Evolutionary conservation across 257 asterid genomes (phyloP), one percentile per base, ranked within the genome.

Genomic region (Lycium ferocissimum): DNA sequence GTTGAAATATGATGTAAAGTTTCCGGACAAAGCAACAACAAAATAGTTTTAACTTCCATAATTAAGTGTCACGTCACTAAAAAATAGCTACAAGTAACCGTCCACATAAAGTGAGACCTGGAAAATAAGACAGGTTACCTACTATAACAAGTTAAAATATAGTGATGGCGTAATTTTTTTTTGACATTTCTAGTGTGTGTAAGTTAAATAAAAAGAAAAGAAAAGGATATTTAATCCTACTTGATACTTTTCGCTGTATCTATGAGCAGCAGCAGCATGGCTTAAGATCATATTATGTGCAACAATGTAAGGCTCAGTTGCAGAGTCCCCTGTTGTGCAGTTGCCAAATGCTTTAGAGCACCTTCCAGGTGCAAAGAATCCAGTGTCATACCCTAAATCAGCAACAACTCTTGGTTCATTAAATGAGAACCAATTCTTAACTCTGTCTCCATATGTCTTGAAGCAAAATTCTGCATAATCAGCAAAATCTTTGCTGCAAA

Each of bases 281-380:
- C 91, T 87, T 20, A 95, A 62, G 61, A 97, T 92, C 33, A 95
- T 87, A 87, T 97, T 94, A 82, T 97, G 99, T 17, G 97, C 94
- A 22, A 92, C 99, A 53, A 91, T 93, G 40, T 97, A 97, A 87
- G 99, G 99, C 90, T 95, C 98, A 1, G 98, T 95, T 17, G 95
- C 91, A 7, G 99, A 96, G 87, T 96, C 92, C 26, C 99, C 99
- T 57, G 54, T 17, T 2, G 86, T 84, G 58, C 99, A 94, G 59
- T 90, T 70, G n/a, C 98, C 98, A 70, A 93, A 94, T 62, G 96
- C 96, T 38, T 91, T 90, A 0, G 98, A 92, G 79, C 98, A 94
- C 37, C 85, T 97, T 45, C 83, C 90, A 6, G 98, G 98, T 3
- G 98, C 95, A 67, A 49, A 93, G 1, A 1, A 6, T 8, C 92